Percentiles rank a stretch among this genome's conserved stretches.
Evolutionary conservation across 441 rosid genomes (phyloP).

Genomic region (Populus tomentosa): DNA sequence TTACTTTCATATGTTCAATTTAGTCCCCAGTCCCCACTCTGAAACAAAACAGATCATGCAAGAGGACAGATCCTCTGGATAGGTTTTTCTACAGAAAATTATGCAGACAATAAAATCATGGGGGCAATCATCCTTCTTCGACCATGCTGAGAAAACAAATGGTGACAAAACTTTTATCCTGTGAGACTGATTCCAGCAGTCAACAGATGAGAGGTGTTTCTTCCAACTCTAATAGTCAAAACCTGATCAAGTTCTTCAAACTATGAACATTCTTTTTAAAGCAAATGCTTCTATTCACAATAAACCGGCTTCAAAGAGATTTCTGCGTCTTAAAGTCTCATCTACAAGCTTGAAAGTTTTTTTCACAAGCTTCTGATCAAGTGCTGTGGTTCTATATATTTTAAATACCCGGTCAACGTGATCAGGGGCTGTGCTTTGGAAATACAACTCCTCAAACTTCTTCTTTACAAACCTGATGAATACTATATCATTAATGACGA

Average conservation of each 20-base stretch:
- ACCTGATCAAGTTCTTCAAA: slow-evolving; percentile 21
- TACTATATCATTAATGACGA: background rate
- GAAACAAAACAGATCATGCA: background rate
- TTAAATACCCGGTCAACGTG: slow-evolving; percentile 87
- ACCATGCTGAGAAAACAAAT: slow-evolving; percentile 4
- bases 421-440: slow-evolving; percentile 78
- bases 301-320: slow-evolving; percentile 85
- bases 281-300: slow-evolving; percentile 37
- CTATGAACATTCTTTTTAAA: slow-evolving; percentile 29
- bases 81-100: slow-evolving; percentile 10
- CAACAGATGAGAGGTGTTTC: slow-evolving; percentile 13
- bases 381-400: slow-evolving; percentile 59
- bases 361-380: no score
- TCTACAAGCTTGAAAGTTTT: slow-evolving; percentile 63
- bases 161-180: slow-evolving; percentile 25
- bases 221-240: slow-evolving; percentile 18
- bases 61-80: slow-evolving; percentile 3
- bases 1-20: slow-evolving; percentile 14
- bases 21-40: background rate
- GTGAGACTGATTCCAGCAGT: slow-evolving; percentile 14
- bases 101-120: slow-evolving; percentile 12
- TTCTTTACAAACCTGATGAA: slow-evolving; percentile 77
- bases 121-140: slow-evolving; percentile 8
- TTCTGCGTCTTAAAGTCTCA: slow-evolving; percentile 83
- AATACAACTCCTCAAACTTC: slow-evolving; percentile 91